Base-by-base conservation (phyloP, 345 rosid species). In the Eucalyptus camaldulensis region DNA sequence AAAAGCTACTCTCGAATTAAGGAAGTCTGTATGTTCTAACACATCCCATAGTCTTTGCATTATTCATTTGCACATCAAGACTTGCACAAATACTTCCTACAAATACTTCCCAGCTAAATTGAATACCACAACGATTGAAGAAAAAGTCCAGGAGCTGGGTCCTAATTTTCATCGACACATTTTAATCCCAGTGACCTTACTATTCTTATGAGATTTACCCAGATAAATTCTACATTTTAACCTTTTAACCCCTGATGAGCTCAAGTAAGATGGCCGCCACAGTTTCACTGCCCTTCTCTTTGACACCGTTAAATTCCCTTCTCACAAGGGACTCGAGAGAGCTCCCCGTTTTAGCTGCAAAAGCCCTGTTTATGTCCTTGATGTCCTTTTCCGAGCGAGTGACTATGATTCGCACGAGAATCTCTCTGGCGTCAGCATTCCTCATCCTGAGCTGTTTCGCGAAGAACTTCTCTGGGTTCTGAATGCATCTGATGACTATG, bases 381-480 rank as follows among this genome's bases (percentile, higher is more conserved):
- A 90, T 72, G 50, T 90, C 90, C 47, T 67, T 86, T 29, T 86
- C 90, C 4, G 83, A 69, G 37, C 90, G 86, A 50, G 91, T 90
- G 29, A 87, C 47, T 8, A 90, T 60, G 2, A 80, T 65, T 72
- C 90, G 87, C 50, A 88, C 87, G 49, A 90, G 72, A 19, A 88
- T 80, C 90, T 90, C 92, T 31, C 91, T 44, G 10, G 90, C 89
- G 19, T 88, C 91, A 9, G 86, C 90, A 87, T 90, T 88, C 83
- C 88, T 90, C 91, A 88, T 90, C 90, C 91, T 87, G 29, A 88
- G 58, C 80, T 91, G 90, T 88, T 89, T 89, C 8, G 92, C 91
- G 1, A 91, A 89, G 53, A 89, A 91, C 87, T 91, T 91, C 86
- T 89, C 91, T 0, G 92, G 91, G 33, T 58, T 43, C 87, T 89